These are phyloP conservation scores for Tylopilus subfusipes DNA, from an alignment of 768 basidiomycete species.

Conservation along the genomic window DNA sequence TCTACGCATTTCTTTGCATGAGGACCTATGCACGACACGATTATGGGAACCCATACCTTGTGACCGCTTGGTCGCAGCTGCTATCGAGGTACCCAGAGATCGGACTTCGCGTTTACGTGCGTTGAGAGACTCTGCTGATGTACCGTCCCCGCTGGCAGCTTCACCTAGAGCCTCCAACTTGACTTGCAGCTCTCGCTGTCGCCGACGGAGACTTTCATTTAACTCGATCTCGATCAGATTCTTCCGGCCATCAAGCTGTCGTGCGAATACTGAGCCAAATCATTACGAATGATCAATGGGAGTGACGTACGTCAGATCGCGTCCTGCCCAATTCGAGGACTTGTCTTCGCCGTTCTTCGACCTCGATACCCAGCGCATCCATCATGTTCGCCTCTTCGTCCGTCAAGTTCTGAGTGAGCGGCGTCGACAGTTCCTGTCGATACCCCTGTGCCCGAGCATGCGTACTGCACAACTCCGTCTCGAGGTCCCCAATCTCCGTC, in stretches of 20 bases:
- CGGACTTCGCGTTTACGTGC: constrained; percentile 65
- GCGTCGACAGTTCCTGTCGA: constrained; percentile 64
- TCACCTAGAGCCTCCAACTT: constrained; percentile 78
- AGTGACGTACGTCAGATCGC: constrained; percentile 61
- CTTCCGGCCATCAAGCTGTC: constrained; percentile 61
- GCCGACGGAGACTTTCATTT: constrained; percentile 80
- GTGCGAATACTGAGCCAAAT: not conserved
- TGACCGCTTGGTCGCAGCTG: constrained; percentile 56
- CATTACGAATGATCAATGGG: not conserved
- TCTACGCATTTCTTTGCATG: constrained; percentile 35
- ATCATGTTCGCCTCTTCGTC: constrained; percentile 67
- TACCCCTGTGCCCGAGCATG: constrained; percentile 62
- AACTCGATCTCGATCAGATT: constrained; percentile 89
- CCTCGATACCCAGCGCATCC: constrained; percentile 65
- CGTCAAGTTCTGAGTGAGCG: constrained; percentile 72
- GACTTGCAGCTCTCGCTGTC: constrained; percentile 70
- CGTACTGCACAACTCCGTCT: constrained; percentile 64
- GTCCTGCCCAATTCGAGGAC: constrained; percentile 64
- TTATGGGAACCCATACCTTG: constrained; percentile 41
- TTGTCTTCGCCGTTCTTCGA: constrained; percentile 69
- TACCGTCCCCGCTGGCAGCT: constrained; percentile 49
- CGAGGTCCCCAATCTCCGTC: constrained; percentile 63
- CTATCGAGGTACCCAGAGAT: constrained; percentile 62
- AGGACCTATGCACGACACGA: not conserved
- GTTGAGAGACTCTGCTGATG: constrained; percentile 65